Evolutionary conservation across 1,284 basidiomycete genomes (phyloP).

Genomic region (Fomitopsis pinicola): DNA sequence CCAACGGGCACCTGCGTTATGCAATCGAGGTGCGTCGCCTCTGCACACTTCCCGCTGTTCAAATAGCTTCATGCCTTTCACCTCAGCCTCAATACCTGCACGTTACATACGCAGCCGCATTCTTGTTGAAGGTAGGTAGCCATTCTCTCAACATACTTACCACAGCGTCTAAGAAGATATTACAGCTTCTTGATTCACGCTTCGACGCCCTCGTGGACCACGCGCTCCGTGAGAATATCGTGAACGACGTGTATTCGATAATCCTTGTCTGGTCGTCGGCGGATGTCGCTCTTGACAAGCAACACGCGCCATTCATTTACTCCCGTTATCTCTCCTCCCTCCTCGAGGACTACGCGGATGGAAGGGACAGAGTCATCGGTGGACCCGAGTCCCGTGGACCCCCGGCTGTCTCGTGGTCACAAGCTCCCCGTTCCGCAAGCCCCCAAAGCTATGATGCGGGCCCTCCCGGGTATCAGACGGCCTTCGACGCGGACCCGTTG

Average conservation of each 20-base stretch:
- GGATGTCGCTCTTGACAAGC: slow-evolving; percentile 14
- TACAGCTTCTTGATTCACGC: slow-evolving; percentile 40
- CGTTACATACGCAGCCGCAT: slow-evolving; percentile 58
- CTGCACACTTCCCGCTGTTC: slow-evolving; percentile 17
- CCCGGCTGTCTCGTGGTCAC: neutral
- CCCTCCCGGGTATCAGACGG: neutral
- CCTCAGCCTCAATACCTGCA: slow-evolving; percentile 38
- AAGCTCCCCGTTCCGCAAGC: neutral
- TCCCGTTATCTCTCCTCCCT: slow-evolving; percentile 46
- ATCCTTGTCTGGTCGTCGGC: slow-evolving; percentile 43
- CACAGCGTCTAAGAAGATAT: slow-evolving; percentile 6
- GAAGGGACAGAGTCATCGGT: neutral
- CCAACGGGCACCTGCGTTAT: slow-evolving; percentile 44
- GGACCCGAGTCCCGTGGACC: neutral
- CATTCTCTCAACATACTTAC: neutral
- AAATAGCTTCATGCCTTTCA: neutral
- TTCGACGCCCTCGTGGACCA: slow-evolving; percentile 39
- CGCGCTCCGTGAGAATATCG: slow-evolving; percentile 35
- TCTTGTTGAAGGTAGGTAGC: slow-evolving; percentile 47
- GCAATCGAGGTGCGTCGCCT: slow-evolving; percentile 38
- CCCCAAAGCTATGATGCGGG: neutral
- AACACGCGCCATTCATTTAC: slow-evolving; percentile 28
- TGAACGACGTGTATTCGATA: slow-evolving; percentile 37
- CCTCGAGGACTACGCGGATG: slow-evolving; percentile 21
- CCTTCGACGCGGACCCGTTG: neutral